A percentile compares a stretch with the other conserved stretches of the same genome.
Conservation (phyloP, 1,284 basidiomycete genomes). For the Boletus mariae region DNA sequence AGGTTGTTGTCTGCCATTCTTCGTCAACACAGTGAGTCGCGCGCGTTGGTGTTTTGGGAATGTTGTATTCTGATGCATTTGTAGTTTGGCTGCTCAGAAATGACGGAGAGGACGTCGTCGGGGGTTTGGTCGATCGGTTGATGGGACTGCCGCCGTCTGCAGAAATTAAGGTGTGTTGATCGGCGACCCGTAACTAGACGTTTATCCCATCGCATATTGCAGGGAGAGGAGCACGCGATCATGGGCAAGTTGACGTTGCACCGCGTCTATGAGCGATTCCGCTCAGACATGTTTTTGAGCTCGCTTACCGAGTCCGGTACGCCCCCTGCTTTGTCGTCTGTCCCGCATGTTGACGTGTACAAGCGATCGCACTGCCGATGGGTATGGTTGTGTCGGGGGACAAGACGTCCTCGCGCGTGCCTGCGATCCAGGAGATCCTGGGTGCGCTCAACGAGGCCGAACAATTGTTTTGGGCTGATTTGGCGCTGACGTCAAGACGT, state of each 20-base stretch:
- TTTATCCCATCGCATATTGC: not conserved
- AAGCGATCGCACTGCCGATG: conserved; percentile 84
- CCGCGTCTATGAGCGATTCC: conserved; percentile 73
- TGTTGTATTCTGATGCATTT: not conserved
- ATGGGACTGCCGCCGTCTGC: conserved; percentile 54
- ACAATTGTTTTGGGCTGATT: conserved; percentile 63
- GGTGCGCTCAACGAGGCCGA: conserved; percentile 63
- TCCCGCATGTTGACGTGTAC: not conserved
- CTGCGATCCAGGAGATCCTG: conserved; percentile 60
- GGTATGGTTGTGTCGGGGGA: conserved; percentile 68
- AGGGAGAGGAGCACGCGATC: conserved; percentile 73
- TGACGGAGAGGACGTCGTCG: conserved; percentile 54
- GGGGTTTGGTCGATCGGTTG: conserved; percentile 56
- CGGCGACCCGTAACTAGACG: not conserved
- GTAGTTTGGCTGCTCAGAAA: conserved; percentile 74
- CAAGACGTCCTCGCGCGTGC: conserved; percentile 35
- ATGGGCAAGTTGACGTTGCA: conserved; percentile 74
- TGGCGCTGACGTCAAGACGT: conserved; percentile 52
- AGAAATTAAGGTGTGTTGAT: conserved; percentile 52
- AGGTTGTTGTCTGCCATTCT: conserved; percentile 64
- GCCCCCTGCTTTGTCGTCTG: conserved; percentile 21
- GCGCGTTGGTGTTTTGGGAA: not conserved
- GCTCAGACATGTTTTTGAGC: conserved; percentile 81
- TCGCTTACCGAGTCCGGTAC: conserved; percentile 83
- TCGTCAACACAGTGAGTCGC: conserved; percentile 65